Percentiles rank a stretch among this genome's conserved stretches.
Conservation (phyloP, 805 yeast species). For the Scheffersomyces ergatensis region DNA sequence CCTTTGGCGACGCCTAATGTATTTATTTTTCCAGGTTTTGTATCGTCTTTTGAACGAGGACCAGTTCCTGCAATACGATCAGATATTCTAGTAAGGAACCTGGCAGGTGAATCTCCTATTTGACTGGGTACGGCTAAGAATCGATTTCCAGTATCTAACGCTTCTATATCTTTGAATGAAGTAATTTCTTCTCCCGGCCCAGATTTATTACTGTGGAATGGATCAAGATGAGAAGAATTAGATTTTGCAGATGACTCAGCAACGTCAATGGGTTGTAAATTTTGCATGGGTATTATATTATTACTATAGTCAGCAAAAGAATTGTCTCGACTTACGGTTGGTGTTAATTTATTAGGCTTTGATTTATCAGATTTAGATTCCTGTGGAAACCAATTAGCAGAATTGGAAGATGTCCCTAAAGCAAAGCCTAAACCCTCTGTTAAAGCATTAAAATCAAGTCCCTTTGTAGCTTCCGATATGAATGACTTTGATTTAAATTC, state of each 20-base stretch:
- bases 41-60: slow-evolving; percentile 1
- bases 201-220: too few species aligned
- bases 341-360: too few species aligned
- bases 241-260: background rate
- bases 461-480: slow-evolving; percentile 5
- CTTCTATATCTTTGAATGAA: slow-evolving; percentile 1
- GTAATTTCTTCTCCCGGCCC: too few species aligned
- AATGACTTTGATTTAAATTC: background rate
- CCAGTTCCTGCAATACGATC: slow-evolving; percentile 37
- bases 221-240: background rate
- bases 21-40: slow-evolving; percentile 1
- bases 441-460: slow-evolving; percentile 29
- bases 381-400: slow-evolving; percentile 29
- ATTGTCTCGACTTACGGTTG: background rate
- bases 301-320: background rate
- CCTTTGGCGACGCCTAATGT: background rate
- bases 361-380: background rate
- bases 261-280: background rate
- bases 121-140: slow-evolving; percentile 11
- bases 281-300: background rate
- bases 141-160: slow-evolving; percentile 17
- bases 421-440: slow-evolving; percentile 33
- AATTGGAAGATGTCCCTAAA: slow-evolving; percentile 22
- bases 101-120: slow-evolving; percentile 19
- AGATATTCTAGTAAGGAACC: slow-evolving; percentile 25